phyloP scores from a whole-genome alignment of 1,284 basidiomycete species.

The Clitocybe nebularis region DNA sequence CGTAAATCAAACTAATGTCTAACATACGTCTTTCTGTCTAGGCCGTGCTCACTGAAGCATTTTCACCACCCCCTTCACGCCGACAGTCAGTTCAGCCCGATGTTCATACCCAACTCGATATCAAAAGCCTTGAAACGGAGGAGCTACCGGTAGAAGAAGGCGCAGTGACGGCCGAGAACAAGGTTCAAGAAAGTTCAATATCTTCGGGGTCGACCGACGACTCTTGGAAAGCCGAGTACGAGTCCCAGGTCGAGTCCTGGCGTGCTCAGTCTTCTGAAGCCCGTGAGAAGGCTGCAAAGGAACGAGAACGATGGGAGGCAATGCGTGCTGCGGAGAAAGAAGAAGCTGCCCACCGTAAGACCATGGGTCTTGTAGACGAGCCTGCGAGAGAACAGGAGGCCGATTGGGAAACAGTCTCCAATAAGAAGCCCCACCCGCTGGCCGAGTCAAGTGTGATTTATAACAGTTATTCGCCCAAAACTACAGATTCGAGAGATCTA shows the following conservation, averaged over 20 bases:
- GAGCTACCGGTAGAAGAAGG: background rate
- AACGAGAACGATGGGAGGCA: conserved; percentile 70
- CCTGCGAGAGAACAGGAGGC: conserved; percentile 26
- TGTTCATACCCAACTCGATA: too few species aligned
- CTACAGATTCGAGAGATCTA: conserved; percentile 43
- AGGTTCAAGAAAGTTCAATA: conserved; percentile 10
- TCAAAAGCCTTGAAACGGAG: conserved; percentile 3
- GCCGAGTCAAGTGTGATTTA: conserved; percentile 9
- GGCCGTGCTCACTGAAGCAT: conserved; percentile 33
- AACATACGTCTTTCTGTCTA: conserved; percentile 12
- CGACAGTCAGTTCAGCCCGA: conserved; percentile 16
- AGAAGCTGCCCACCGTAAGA: conserved; percentile 32
- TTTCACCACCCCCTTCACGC: conserved; percentile 26
- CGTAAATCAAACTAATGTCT: background rate
- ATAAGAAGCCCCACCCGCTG: conserved; percentile 27
- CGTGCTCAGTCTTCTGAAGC: conserved; percentile 69
- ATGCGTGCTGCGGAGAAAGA: conserved; percentile 40
- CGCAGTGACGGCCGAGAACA: background rate
- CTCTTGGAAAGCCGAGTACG: conserved; percentile 52
- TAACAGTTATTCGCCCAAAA: conserved; percentile 19
- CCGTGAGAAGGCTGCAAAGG: conserved; percentile 70
- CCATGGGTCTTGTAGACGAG: conserved; percentile 19
- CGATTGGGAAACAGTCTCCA: conserved; percentile 51
- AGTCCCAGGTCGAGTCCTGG: conserved; percentile 70
- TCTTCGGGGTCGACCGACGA: conserved; percentile 24